Evolutionary conservation across 2,329 filamentous ascomycete species (phyloP).

Genomic region (Alternaria gansuensis): DNA sequence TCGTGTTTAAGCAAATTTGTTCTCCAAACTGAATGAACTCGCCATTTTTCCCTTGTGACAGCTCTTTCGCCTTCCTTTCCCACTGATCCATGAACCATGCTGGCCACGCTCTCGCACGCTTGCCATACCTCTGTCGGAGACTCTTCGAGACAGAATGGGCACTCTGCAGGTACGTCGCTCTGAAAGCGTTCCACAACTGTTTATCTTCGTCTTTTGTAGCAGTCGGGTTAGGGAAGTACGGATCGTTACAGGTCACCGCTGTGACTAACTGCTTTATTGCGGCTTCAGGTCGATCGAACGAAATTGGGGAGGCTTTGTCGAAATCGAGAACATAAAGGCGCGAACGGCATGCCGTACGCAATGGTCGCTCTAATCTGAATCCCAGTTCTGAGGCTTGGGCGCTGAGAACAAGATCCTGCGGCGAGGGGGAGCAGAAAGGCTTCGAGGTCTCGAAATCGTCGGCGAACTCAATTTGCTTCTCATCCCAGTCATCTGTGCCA

Average conservation of each 20-base stretch:
- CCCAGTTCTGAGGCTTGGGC: neutral
- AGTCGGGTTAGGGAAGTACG: neutral
- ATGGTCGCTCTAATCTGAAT: too few species aligned
- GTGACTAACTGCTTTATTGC: neutral
- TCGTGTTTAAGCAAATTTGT: neutral
- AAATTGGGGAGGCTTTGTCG: neutral
- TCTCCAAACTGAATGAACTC: neutral
- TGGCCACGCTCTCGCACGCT: neutral
- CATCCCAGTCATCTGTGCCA: neutral
- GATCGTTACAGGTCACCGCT: constrained; percentile 1
- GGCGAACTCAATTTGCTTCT: neutral
- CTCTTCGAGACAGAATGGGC: neutral
- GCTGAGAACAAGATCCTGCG: neutral
- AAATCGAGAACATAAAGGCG: neutral
- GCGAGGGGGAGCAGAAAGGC: neutral
- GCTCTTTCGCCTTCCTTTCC: neutral
- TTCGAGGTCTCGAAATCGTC: neutral
- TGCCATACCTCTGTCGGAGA: neutral
- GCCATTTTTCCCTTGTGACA: neutral
- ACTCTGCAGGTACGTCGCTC: neutral
- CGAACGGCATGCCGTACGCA: neutral
- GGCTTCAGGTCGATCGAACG: neutral
- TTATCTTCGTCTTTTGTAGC: neutral
- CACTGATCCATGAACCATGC: neutral
- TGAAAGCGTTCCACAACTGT: neutral